These are phyloP conservation scores for Antitrichia curtipendula DNA, from an alignment of 225 moss, liverwort and hornwort species.

Conservation along the genomic window DNA sequence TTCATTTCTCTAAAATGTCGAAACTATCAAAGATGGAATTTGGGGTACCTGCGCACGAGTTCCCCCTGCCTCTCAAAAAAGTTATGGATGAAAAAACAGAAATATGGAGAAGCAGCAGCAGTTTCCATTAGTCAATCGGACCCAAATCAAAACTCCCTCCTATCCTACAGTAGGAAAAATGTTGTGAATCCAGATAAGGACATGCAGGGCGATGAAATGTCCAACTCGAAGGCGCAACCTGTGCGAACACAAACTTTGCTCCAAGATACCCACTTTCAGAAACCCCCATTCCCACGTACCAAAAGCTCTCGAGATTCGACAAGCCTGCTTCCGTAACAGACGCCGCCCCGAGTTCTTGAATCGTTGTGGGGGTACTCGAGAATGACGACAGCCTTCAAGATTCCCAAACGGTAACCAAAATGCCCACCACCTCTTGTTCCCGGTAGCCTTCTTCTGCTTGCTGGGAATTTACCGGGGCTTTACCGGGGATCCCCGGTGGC, in stretches of 20 bases:
- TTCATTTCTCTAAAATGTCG: not conserved
- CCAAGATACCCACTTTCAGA: not conserved
- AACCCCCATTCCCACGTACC: conserved; percentile 7
- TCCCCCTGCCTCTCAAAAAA: not conserved
- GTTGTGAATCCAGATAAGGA: not conserved
- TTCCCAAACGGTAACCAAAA: not conserved
- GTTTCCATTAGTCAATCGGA: not conserved
- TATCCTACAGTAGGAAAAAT: not conserved
- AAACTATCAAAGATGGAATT: not conserved
- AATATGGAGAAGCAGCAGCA: not conserved
- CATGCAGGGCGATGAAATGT: not conserved
- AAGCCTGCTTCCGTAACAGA: not conserved
- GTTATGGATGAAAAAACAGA: not conserved
- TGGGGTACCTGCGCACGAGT: not conserved
- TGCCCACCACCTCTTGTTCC: not conserved
- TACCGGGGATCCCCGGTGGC: not conserved
- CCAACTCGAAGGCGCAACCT: not conserved
- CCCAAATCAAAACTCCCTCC: not conserved
- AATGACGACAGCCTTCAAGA: conserved; percentile 4
- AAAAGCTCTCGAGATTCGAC: not conserved
- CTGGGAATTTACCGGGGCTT: not conserved
- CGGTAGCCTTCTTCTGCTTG: not conserved
- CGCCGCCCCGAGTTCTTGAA: conserved; percentile 1
- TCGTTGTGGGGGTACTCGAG: conserved; percentile 14
- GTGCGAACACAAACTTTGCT: not conserved